Evolutionary conservation across 208 protist species (phyloP), one percentile per base, ranked within the genome.

Genomic region (Leishmania mexicana): DNA sequence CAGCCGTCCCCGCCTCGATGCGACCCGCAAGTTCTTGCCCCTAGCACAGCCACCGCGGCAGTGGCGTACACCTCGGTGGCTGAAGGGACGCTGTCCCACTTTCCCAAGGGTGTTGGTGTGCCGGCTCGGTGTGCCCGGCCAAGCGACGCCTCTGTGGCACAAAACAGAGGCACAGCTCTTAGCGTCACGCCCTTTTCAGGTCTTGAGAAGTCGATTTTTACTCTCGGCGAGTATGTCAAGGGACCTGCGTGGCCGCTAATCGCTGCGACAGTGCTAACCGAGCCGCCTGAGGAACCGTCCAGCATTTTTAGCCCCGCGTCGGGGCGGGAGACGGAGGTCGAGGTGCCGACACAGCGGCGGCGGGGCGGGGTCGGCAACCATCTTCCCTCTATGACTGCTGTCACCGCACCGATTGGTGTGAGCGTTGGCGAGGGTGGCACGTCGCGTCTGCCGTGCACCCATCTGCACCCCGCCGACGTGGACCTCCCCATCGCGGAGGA

Each of bases 251-350:
- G 45, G 13, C 40, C 71, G 49, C 28, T 21, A 40, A 11, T 75
- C 42, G 21, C 73, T 24, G 53, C 47, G 2, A 31, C 73, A 21
- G 24, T 67, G 54, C 35, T 62, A 3, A 31, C 17, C 5, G 67
- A 80, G 8, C 2, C 53, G 42, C 80, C 71, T 0, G 0, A 6
- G 24, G 65, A 53, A 11, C 51, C 51, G 11, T 67, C n/a, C 2
- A 67, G 75, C 2, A 42, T 81, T 24, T 84, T 81, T 54, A 84
- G 81, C 54, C 81, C 81, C n/a, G 81, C 76, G 3, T 84, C 81
- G 0, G 70, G 35, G 24, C 57, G 76, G 11, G 81, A 73, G 40
- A 31, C 15, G 8, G 57, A 53, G 49, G 40, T 75, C 17, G 58
- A 53, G 31, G 40, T n/a, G 17, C 21, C 24, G 11, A 3, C 35